Base-by-base conservation (phyloP, 179 eudicot genomes). In the Nepenthes alata region DNA sequence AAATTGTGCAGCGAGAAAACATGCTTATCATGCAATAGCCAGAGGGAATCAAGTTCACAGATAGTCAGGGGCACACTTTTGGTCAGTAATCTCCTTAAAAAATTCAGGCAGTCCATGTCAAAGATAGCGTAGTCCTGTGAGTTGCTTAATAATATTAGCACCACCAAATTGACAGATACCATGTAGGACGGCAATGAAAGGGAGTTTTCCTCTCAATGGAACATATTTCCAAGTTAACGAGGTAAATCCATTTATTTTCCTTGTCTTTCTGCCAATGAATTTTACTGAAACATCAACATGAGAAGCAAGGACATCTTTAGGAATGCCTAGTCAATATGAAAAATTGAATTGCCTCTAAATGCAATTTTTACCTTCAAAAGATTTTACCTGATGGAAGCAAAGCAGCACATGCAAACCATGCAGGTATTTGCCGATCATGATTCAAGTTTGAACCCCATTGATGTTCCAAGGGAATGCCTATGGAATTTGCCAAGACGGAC, bases 221-320 rank as follows among this genome's bases (percentile, higher is more conserved):
- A 78, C 82, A 37, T 78, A 78, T 37, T 78, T 78, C 69, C 82
- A 78, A 75, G 82, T 78, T 37, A 78, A 79, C 50, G 83, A 79
- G 83, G 83, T 79, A 67, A 52, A 8, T 36, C 53, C 39, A 6
- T 41, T 45, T 11, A 13, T 51, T 34, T 58, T 37, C 51, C 53
- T n/a, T 9, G 11, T 9, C 34, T 55, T 35, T 47, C 14, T 35
- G 38, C 41, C 59, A 35, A 11, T 56, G 3, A 14, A 3, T 54
- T 54, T 14, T 54, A 14, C 7, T 7, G 35, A 4, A 54, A 2
- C 15, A 14, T 12, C 3, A 41, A 3, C 45, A 41, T 41, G 45
- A 41, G 45, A 41, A 7, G 8, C 45, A 41, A 41, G 45, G 6
- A 41, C 5, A 4, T 41, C 45, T 41, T 41, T 7, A 41, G 8